These are phyloP conservation scores for Daldinia grandis DNA, from an alignment of 495 filamentous ascomycete genomes.

Conservation along the genomic window DNA sequence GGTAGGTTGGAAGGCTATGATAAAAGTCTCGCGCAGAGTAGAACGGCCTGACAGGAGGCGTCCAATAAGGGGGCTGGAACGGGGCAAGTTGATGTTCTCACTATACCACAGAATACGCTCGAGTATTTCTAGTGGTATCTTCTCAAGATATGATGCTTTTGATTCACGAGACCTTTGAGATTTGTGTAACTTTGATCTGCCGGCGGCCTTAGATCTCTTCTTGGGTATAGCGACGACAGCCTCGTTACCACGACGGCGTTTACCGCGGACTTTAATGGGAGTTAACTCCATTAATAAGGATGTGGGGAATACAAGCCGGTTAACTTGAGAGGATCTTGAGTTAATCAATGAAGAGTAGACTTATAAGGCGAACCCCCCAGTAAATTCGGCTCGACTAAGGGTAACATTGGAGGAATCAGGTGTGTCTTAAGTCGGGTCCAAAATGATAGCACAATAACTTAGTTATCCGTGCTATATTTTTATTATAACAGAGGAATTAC, in stretches of 20 bases:
- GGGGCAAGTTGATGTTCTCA: slow-evolving; percentile 50
- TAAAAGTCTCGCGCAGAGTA: slow-evolving; percentile 42
- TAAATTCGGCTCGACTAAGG: neutral
- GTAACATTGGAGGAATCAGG: neutral
- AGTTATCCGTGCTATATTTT: neutral
- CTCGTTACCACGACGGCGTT: slow-evolving; percentile 33
- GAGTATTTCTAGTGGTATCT: slow-evolving; percentile 53
- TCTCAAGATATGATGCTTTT: slow-evolving; percentile 46
- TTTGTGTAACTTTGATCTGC: slow-evolving; percentile 13
- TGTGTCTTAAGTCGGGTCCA: neutral
- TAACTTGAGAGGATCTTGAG: neutral
- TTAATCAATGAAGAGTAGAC: neutral
- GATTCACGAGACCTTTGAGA: slow-evolving; percentile 1
- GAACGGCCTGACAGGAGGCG: slow-evolving; percentile 43
- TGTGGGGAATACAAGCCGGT: neutral
- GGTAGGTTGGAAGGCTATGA: slow-evolving; percentile 48
- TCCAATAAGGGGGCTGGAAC: slow-evolving; percentile 49
- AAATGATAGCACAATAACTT: neutral
- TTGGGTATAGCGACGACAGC: neutral
- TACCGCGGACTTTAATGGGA: slow-evolving; percentile 41
- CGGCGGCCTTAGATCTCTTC: slow-evolving; percentile 10
- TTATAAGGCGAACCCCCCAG: neutral
- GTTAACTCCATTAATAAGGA: slow-evolving; percentile 39
- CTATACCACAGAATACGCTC: slow-evolving; percentile 52
- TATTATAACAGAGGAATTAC: neutral